Base-by-base conservation (phyloP, 2,329 filamentous ascomycete species). In the Colletotrichum liriopes region DNA sequence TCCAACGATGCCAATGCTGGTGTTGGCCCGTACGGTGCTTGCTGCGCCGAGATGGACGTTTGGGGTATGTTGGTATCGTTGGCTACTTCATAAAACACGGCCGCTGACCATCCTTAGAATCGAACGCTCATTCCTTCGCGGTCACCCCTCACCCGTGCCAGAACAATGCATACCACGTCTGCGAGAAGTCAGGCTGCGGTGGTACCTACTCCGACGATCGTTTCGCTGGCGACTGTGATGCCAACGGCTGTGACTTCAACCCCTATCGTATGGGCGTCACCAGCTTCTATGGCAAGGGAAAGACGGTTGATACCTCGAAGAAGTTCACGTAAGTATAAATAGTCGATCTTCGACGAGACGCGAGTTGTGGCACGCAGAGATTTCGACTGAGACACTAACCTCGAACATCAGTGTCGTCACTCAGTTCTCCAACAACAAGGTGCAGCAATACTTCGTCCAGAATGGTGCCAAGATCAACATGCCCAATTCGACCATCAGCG, bases 201-300 rank as follows among this genome's bases (percentile, higher is more conserved):
- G 87, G 84, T 51, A 82, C 84, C 39, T 87, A 84, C 76, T 83
- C 81, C 4, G 76, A 78, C 63, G 81, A 85, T 72, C 87, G 89
- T 73, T 91, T 90, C 77, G 81, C 79, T 18, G 89, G 89, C 73
- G 81, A 87, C 55, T 92, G 91, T 81, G 91, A 92, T 79, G 88
- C 89, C 73, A 89, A 91, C 76, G 91, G 91, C 35, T 92, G 91
- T 77, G 90, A 92, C 78, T 91, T 89, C 84, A 91, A 91, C 84
- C 82, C 86, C 35, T 92, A 87, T 86, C 89, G 90, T 76, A 86
- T 89, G 83, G 90, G 90, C 55, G 86, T 87, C 79, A 83, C 83
- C 55, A 81, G 82, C 79, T 92, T 92, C 83, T 92, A 88, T 80
- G 90, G 90, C 47, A 82, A 85, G 0, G 87, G 86, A 72, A 84